Evolutionary conservation across 768 basidiomycete genomes (phyloP), one percentile per base, ranked within the genome.

Genomic region (Lepiota venenata): DNA sequence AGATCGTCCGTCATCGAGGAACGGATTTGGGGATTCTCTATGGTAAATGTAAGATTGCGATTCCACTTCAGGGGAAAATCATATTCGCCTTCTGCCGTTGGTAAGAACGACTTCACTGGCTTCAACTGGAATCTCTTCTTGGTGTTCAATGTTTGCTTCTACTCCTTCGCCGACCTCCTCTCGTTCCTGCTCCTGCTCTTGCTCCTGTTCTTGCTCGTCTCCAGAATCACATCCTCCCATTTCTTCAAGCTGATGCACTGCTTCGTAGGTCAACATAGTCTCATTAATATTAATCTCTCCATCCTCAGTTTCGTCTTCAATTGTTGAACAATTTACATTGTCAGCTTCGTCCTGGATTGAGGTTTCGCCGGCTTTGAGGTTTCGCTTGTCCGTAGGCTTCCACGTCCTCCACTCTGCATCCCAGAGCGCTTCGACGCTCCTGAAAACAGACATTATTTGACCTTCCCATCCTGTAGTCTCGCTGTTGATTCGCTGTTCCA

Each of bases 391-490:
- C 41, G 50, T 50, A 18, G 85, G 82, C 63, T 67, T 80, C 86
- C 87, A 87, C 9, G 71, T 73, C 64, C 70, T 83, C 66, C 75
- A 79, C 50, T 74, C 60, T 35, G 77, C 69, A 42, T 88, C 85
- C 93, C 93, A 97, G 9, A 94, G 76, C 1, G 85, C 88, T 69
- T 95, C 89, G 21, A 90, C 75, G 60, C 93, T 95, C 70, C 97
- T 88, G 63, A 97, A 98, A 0, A 88, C 83, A 6, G 93, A 88
- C 84, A 91, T 88, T 25, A 91, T 82, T 77, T 81, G 85, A 57
- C 73, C 72, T 61, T 88, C 84, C 91, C 91, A 93, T 41, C 20
- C 47, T 52, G 7, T 48, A 47, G 38, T 41, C 29, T 46, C 41
- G 15, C 61, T 56, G 29, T 22, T 44, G 20, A 44, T 68, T 63